These are phyloP conservation scores for Arctium minus DNA, from an alignment of 129 eudicot species.

Conservation along the genomic window DNA sequence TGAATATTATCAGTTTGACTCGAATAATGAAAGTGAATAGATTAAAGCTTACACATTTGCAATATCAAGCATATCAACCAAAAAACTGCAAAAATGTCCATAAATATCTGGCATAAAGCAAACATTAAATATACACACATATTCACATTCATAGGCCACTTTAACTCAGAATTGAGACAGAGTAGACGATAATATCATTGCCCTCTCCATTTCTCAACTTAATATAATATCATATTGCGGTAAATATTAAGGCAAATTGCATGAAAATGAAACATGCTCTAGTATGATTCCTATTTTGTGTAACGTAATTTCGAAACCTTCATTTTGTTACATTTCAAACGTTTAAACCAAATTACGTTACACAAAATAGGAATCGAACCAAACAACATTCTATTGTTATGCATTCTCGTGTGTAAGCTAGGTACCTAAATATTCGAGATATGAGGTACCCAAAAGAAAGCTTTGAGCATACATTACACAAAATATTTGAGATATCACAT, in stretches of 20 bases:
- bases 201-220: not conserved
- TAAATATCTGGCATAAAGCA: not conserved
- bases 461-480: not conserved
- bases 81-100: not conserved
- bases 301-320: not conserved
- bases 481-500: slow-evolving; percentile 17
- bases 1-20: not conserved
- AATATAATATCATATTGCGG: not conserved
- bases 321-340: not conserved
- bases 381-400: not conserved
- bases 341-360: not conserved
- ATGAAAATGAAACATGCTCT: not conserved
- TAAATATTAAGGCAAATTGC: not conserved
- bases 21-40: too few species aligned
- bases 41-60: not conserved
- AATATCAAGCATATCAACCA: not conserved
- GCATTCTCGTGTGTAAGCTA: not conserved
- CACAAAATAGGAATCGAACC: not conserved
- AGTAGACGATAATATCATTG: not conserved
- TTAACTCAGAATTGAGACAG: not conserved
- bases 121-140: not conserved
- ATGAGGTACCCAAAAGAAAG: not conserved
- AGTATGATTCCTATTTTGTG: not conserved
- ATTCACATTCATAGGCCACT: not conserved
- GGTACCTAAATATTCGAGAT: not conserved